Percentiles rank a stretch among this genome's conserved stretches.
Evolutionary conservation across 2,329 filamentous ascomycete species (phyloP).

Genomic region (Lachnellula subtilissima): DNA sequence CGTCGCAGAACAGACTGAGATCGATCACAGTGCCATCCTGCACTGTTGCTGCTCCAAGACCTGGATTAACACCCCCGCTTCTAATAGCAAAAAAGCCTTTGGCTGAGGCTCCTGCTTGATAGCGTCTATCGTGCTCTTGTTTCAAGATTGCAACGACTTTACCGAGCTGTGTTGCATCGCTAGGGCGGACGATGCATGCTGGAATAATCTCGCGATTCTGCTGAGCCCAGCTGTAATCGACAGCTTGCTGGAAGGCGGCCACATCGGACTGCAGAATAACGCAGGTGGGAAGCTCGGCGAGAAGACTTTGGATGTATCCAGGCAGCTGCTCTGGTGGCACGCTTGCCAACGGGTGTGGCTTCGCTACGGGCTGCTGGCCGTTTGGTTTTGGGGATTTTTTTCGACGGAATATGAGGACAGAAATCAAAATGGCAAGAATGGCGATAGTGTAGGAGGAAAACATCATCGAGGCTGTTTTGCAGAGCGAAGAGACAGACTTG

Average conservation of each 20-base stretch:
- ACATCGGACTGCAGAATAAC: constrained; percentile 1
- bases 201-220: constrained; percentile 2
- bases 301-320: not conserved
- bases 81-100: constrained; percentile 46
- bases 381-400: not conserved
- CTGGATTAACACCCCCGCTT: constrained; percentile 51
- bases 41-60: constrained; percentile 45
- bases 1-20: constrained; percentile 27
- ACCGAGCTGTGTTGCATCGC: not conserved
- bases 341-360: constrained; percentile 3
- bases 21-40: constrained; percentile 45
- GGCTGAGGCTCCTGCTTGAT: not conserved
- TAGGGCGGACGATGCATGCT: not conserved
- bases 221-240: constrained; percentile 3
- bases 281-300: not conserved
- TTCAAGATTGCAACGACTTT: constrained; percentile 2
- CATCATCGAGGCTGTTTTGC: not conserved
- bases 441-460: not conserved
- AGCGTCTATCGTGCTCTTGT: not conserved
- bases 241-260: not conserved
- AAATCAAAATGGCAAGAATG: not conserved
- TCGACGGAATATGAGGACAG: not conserved
- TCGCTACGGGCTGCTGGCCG: not conserved
- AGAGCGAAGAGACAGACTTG: too few species aligned
- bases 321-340: not conserved